Conservation (phyloP, 75 land plant species). For the Isoetes taiwanensis region DNA sequence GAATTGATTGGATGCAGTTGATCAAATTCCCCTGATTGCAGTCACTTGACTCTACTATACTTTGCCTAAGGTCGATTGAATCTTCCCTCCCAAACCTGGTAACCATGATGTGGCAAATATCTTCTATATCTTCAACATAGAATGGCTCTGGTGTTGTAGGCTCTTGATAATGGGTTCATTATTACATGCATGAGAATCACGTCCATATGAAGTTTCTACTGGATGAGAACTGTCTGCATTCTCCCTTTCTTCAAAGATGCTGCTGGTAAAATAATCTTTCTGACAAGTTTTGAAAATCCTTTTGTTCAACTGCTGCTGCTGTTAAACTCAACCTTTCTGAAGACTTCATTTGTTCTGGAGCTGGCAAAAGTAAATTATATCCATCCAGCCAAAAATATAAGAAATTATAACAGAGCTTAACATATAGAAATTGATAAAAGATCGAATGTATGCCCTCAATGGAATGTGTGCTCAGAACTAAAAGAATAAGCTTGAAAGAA, state of each 20-base stretch:
- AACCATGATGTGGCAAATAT: slow-evolving; percentile 32
- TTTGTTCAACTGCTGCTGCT: background rate
- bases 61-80: slow-evolving; percentile 19
- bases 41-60: background rate
- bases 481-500: background rate
- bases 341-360: slow-evolving; percentile 47
- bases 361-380: slow-evolving; percentile 60
- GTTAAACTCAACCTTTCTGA: no score
- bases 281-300: slow-evolving; percentile 4
- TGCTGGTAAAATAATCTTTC: background rate
- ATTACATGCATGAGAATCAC: slow-evolving; percentile 5
- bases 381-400: slow-evolving; percentile 1
- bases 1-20: no score
- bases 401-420: background rate
- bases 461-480: background rate
- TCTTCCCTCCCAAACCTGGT: slow-evolving; percentile 29
- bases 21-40: slow-evolving; percentile 26
- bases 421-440: background rate
- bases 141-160: slow-evolving; percentile 63
- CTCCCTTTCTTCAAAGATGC: background rate
- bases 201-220: no score
- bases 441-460: background rate
- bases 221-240: no score
- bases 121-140: slow-evolving; percentile 35
- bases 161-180: slow-evolving; percentile 71